Evolutionary conservation across 768 basidiomycete genomes (phyloP).

Genomic region (Termitomyces titanicus): DNA sequence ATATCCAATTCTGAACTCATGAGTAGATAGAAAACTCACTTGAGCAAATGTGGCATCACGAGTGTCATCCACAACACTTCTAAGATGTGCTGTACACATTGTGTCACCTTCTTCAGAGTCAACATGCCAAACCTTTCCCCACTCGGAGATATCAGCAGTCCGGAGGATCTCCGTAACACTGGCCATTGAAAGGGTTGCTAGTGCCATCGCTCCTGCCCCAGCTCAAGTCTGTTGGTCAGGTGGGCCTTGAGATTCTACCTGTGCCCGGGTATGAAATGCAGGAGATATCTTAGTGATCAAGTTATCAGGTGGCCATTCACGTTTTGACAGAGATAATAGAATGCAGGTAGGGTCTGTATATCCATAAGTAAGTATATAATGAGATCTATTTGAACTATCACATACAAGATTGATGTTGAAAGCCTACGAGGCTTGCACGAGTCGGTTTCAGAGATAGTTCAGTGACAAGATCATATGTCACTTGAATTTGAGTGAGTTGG

Average conservation of each 20-base stretch:
- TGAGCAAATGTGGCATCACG: constrained; percentile 32
- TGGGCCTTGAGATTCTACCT: neutral
- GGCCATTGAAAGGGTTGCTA: constrained; percentile 9
- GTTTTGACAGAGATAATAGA: constrained; percentile 20
- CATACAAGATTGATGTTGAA: neutral
- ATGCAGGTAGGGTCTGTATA: constrained; percentile 23
- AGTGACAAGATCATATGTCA: constrained; percentile 9
- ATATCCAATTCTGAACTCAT: neutral
- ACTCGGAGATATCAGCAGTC: constrained; percentile 17
- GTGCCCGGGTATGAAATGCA: neutral
- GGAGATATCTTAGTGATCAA: constrained; percentile 15
- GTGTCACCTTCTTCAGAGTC: constrained; percentile 28
- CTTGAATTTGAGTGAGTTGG: constrained; percentile 16
- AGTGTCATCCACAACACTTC: constrained; percentile 14
- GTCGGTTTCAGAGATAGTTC: neutral
- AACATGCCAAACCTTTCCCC: constrained; percentile 26
- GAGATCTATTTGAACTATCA: too few species aligned
- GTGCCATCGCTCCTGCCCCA: neutral
- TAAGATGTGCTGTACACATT: constrained; percentile 15
- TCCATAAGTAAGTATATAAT: neutral
- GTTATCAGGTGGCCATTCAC: constrained; percentile 2
- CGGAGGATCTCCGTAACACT: constrained; percentile 9
- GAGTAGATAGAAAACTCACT: constrained; percentile 18
- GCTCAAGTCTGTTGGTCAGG: neutral
- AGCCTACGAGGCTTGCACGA: neutral